phyloP scores from a whole-genome alignment of 2,329 filamentous ascomycete species.

The Phialophora macrospora region DNA sequence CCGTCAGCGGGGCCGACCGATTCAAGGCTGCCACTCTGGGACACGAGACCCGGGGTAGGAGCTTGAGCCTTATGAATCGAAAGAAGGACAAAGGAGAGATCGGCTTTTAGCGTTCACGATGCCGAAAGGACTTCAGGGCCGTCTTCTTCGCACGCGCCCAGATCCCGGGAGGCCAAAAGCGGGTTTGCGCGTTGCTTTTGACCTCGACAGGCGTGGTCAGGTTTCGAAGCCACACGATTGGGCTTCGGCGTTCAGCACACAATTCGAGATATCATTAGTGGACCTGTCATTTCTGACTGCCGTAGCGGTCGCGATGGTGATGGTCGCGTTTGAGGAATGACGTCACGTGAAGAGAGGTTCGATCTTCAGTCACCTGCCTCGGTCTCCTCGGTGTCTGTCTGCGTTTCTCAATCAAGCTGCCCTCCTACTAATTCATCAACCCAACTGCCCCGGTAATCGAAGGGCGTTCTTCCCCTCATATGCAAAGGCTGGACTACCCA shows the following conservation, averaged over 20 bases:
- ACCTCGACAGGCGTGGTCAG: neutral
- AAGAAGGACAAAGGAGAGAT: constrained; percentile 27
- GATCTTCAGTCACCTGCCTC: neutral
- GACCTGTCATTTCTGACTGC: neutral
- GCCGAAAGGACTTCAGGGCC: neutral
- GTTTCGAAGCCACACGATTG: neutral
- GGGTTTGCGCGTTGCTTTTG: neutral
- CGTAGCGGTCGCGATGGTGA: neutral
- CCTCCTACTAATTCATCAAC: neutral
- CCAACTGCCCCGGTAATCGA: neutral
- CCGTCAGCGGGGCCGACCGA: constrained; percentile 5
- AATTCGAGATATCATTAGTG: neutral
- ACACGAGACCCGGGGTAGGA: constrained; percentile 24
- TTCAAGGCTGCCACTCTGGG: constrained; percentile 28
- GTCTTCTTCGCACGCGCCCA: neutral
- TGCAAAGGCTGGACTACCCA: neutral
- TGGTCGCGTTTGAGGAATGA: neutral
- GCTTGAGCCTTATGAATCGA: constrained; percentile 28
- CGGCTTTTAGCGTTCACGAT: constrained; percentile 24
- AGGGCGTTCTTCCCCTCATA: neutral
- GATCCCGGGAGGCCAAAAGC: neutral
- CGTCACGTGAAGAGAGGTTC: neutral
- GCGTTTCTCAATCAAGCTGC: neutral
- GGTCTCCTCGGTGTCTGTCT: too few relatives aligned
- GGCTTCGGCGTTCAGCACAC: neutral